Evolutionary conservation across 2,329 filamentous ascomycete species (phyloP).

Genomic region (Ilyonectria robusta): DNA sequence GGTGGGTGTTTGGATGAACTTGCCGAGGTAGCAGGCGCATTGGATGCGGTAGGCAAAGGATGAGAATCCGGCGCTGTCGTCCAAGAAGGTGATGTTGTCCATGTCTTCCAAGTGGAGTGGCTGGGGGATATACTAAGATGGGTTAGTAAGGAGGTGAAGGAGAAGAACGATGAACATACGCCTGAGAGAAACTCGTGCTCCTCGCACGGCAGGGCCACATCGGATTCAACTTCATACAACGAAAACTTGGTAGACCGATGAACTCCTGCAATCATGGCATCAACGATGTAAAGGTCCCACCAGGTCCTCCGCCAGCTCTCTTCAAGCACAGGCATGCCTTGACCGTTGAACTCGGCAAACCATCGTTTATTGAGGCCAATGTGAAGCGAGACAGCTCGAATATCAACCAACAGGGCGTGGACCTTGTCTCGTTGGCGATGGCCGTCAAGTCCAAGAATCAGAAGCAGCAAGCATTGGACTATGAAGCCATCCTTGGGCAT

Average conservation of each 20-base stretch:
- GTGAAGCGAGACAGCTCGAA: constrained; percentile 79
- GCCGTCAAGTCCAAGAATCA: constrained; percentile 83
- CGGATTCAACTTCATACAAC: constrained; percentile 75
- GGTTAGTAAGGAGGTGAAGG: background rate
- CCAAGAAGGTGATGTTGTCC: constrained; percentile 80
- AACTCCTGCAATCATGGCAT: constrained; percentile 87
- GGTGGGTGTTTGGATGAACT: constrained; percentile 74
- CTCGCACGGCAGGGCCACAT: constrained; percentile 84
- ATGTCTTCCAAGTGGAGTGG: constrained; percentile 79
- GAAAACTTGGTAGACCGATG: constrained; percentile 78
- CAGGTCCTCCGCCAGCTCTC: constrained; percentile 90
- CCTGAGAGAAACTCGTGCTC: constrained; percentile 76
- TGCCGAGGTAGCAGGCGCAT: constrained; percentile 81
- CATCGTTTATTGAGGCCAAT: constrained; percentile 80
- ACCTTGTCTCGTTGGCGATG: constrained; percentile 79
- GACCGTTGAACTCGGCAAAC: constrained; percentile 75
- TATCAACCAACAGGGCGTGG: constrained; percentile 75
- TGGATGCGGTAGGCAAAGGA: constrained; percentile 89
- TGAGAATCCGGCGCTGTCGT: constrained; percentile 77
- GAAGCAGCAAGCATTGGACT: constrained; percentile 83
- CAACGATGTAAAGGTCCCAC: constrained; percentile 86
- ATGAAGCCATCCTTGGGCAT: constrained; percentile 70
- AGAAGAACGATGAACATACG: constrained; percentile 55
- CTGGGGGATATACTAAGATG: constrained; percentile 65
- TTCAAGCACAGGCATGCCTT: constrained; percentile 76